These are phyloP conservation scores for Eimeria tenella DNA, from an alignment of 169 alveolate species.

Conservation along the genomic window DNA sequence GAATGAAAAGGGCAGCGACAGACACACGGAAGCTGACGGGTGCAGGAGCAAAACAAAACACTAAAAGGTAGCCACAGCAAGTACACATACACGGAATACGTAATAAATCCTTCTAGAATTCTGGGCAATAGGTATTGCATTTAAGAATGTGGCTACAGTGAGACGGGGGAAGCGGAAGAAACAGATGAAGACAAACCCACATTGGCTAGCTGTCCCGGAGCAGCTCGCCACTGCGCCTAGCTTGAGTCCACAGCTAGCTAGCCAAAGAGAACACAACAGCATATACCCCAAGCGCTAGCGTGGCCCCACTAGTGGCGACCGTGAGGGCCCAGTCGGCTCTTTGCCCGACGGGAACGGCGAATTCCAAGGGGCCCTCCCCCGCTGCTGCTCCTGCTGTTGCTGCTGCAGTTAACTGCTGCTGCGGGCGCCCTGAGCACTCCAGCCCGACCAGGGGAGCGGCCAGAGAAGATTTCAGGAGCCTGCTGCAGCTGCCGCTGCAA, in stretches of 20 bases:
- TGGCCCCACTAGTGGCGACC: background rate
- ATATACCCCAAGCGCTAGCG: background rate
- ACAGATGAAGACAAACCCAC: background rate
- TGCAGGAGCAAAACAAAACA: no score
- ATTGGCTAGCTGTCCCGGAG: background rate
- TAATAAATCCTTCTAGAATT: no score
- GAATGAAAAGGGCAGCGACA: no score
- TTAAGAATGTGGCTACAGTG: no score
- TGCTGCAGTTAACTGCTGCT: constrained; percentile 19
- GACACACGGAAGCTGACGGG: no score
- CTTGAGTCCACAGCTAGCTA: background rate
- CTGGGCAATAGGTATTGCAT: no score
- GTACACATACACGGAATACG: no score
- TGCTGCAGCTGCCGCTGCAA: constrained; percentile 47
- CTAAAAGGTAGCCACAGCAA: no score
- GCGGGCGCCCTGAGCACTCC: background rate
- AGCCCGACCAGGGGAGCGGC: constrained; percentile 1
- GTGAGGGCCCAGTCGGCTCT: background rate
- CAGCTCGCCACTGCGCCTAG: background rate
- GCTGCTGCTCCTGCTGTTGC: background rate
- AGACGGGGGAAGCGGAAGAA: no score
- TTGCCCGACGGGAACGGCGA: background rate
- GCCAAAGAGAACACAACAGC: background rate
- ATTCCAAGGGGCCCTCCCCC: background rate
- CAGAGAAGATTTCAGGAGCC: background rate